Base-by-base conservation (phyloP, 306 rosid genomes). In the Glycine soja region DNA sequence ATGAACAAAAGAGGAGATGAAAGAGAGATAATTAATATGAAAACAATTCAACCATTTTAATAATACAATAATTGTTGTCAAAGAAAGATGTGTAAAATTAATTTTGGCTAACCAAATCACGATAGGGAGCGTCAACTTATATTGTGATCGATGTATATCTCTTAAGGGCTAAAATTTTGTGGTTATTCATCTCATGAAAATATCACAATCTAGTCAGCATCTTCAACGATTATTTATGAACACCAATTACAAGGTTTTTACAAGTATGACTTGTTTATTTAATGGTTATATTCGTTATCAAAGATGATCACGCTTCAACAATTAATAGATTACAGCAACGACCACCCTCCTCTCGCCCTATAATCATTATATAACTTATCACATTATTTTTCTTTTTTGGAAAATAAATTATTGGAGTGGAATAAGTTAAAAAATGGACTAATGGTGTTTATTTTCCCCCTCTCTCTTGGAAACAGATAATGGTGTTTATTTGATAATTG, bases 161-260 rank as follows among this genome's bases (percentile, higher is more conserved):
- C 30, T 24, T 24, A 24, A 24, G 30, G 30, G 30, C 30, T 0
- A 24, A 24, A 24, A 24, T 24, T 24, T 24, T 24, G 30, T 24
- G 43, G 15, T 5, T 32, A 0, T 61, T 61, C 50, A 75, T 24
- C 40, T 7, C 68, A 53, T 18, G 53, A 64, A 70, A 65, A 50
- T 72, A 52, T 63, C 61, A 40, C 68, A 72, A 82, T 69, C 75
- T 46, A 18, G 84, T 78, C 66, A 40, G 61, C 86, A 45, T 82
- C 70, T 51, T 52, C 51, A 57, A 57, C 61, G 15, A 58, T 71
- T 42, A 18, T 8, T 38, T 15, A 30, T 42, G 57, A 77, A 64
- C 48, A 72, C 36, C 30, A 72, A 77, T 77, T 58, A 48, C 56
- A 74, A 45, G 56, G 83, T 30, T 72, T 81, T 66, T 52, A 58